These are phyloP conservation scores for Rhizophagus sp. DNA, from an alignment of 192 early-diverging fungal species.

Conservation along the genomic window DNA sequence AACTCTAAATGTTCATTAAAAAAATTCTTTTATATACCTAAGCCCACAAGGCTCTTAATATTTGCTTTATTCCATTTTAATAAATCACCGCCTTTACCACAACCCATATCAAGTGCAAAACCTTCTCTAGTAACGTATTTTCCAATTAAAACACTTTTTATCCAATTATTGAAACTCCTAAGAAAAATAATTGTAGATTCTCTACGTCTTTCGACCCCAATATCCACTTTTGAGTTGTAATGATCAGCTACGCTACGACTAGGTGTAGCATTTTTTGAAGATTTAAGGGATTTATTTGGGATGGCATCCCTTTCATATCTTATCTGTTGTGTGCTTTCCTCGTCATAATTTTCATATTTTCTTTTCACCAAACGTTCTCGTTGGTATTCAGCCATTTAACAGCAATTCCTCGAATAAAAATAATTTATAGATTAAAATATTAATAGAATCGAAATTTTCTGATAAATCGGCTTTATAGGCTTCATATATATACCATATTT, in stretches of 20 bases:
- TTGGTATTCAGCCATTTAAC: no score
- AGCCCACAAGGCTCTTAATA: constrained; percentile 76
- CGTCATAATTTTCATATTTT: no score
- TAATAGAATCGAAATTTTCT: no score
- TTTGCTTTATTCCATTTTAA: constrained; percentile 74
- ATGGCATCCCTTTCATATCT: neutral
- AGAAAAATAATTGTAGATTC: constrained; percentile 85
- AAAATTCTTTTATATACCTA: constrained; percentile 49
- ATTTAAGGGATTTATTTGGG: constrained; percentile 1
- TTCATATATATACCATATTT: no score
- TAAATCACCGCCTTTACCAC: constrained; percentile 94
- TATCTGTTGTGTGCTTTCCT: neutral
- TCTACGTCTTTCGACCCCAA: constrained; percentile 71
- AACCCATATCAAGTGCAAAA: constrained; percentile 86
- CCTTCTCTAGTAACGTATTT: constrained; percentile 55
- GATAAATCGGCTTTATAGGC: no score
- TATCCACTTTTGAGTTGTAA: constrained; percentile 84
- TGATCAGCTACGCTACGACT: constrained; percentile 60
- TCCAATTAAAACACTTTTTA: constrained; percentile 86
- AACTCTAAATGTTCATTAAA: neutral
- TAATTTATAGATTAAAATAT: no score
- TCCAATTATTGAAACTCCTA: constrained; percentile 96
- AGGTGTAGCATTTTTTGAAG: neutral
- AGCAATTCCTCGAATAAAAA: no score
- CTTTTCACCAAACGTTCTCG: no score